Evolutionary conservation across 108 stramenopile genomes (phyloP).

Genomic region (Poteriospumella lacustris): DNA sequence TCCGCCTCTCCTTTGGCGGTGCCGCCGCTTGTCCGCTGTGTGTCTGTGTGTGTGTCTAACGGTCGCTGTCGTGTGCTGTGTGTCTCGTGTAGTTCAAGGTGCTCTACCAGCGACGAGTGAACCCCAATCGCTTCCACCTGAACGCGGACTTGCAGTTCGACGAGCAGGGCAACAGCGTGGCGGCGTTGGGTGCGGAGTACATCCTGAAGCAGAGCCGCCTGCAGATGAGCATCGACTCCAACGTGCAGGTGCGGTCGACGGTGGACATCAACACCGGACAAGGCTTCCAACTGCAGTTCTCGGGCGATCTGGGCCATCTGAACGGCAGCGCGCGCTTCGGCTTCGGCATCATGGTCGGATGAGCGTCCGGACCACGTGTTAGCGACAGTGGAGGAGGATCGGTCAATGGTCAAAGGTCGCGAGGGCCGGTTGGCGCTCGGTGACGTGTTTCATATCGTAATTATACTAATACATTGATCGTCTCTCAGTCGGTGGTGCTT

Average conservation of each 20-base stretch:
- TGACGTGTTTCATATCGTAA: too few species aligned
- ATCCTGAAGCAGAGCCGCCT: conserved; percentile 21
- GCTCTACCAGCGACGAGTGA: conserved; percentile 11
- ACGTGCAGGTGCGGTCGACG: neutral
- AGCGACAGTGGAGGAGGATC: too few species aligned
- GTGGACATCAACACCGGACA: neutral
- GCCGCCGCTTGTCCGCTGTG: too few species aligned
- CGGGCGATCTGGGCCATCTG: neutral
- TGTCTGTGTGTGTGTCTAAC: too few species aligned
- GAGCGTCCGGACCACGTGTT: too few species aligned
- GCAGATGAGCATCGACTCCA: conserved; percentile 20
- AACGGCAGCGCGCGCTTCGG: neutral
- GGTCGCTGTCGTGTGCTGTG: neutral
- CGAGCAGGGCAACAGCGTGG: neutral
- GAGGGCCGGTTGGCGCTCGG: too few species aligned
- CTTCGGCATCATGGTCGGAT: neutral
- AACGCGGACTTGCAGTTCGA: neutral
- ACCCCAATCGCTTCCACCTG: conserved; percentile 18
- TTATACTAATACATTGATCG: too few species aligned
- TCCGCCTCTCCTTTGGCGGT: too few species aligned
- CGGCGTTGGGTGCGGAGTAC: conserved; percentile 10
- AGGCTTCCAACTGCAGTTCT: conserved; percentile 11
- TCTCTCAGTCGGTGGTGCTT: too few species aligned
- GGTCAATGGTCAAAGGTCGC: too few species aligned
- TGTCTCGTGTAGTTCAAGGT: neutral